These are phyloP conservation scores for Albophoma yamanashiensis DNA, from an alignment of 2,329 filamentous ascomycete genomes.

Conservation along the genomic window DNA sequence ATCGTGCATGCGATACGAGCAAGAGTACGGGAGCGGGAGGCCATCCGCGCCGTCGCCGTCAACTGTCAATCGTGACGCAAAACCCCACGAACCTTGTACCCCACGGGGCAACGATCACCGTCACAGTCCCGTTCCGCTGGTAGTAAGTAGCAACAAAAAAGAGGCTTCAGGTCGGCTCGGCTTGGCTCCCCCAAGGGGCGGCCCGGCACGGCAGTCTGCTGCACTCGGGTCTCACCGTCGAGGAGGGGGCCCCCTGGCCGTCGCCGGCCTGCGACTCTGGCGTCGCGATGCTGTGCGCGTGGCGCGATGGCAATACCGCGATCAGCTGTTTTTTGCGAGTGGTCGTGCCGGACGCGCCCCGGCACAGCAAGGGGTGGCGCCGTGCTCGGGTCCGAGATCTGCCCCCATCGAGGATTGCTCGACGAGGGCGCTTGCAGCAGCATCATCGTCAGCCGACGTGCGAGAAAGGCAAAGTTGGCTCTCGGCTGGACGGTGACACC, in stretches of 20 bases:
- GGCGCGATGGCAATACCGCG: background rate
- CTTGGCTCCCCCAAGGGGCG: background rate
- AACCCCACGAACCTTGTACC: background rate
- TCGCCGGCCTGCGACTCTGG: background rate
- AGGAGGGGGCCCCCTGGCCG: background rate
- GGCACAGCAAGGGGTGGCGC: background rate
- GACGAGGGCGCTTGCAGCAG: background rate
- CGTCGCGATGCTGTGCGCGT: background rate
- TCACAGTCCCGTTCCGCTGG: background rate
- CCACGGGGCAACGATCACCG: background rate
- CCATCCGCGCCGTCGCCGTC: background rate
- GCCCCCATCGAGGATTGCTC: background rate
- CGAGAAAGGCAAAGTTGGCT: background rate
- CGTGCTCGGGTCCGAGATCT: background rate
- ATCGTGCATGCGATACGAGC: background rate
- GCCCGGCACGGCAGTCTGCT: background rate
- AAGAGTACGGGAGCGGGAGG: background rate
- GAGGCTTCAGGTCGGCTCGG: background rate
- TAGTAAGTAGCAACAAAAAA: background rate
- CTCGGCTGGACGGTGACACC: background rate
- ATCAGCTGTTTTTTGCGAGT: background rate
- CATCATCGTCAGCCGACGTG: background rate
- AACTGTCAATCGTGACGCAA: background rate
- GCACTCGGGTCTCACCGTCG: background rate
- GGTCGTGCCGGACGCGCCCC: background rate